Conservation (phyloP, 441 rosid genomes). For the Kokia cookei region DNA sequence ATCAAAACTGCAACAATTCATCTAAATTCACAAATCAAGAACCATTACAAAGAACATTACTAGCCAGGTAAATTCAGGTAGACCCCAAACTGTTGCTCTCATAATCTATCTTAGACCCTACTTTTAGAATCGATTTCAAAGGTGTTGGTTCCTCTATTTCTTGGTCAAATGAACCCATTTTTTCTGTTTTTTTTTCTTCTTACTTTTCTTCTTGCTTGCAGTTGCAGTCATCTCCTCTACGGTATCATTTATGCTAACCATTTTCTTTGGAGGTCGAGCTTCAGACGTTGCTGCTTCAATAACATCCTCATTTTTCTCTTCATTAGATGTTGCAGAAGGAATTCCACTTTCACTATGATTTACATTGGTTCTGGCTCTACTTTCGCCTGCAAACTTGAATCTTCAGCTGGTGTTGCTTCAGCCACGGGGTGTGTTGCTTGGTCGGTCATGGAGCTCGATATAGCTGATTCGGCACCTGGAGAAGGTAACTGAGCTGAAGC, state of each 20-base stretch:
- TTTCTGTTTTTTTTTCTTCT: conserved; percentile 19
- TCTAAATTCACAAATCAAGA: neutral
- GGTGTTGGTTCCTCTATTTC: conserved; percentile 26
- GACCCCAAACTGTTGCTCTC: conserved; percentile 1
- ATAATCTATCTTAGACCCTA: conserved; percentile 20
- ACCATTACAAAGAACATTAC: neutral
- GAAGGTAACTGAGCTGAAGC: neutral
- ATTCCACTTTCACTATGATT: neutral
- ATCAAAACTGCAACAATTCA: neutral
- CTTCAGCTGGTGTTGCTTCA: neutral
- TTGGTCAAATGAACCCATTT: conserved; percentile 13
- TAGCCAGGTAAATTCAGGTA: neutral
- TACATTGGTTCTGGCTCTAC: neutral
- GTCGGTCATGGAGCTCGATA: neutral
- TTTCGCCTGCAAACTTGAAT: neutral
- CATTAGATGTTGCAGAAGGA: neutral
- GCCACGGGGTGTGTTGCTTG: neutral
- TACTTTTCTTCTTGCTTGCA: conserved; percentile 19
- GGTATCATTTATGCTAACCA: conserved; percentile 50
- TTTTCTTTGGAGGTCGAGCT: conserved; percentile 32
- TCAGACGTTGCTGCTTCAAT: conserved; percentile 12
- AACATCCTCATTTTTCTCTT: conserved; percentile 4
- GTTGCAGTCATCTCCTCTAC: conserved; percentile 28
- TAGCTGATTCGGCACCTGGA: neutral
- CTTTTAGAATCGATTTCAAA: conserved; percentile 46